Evolutionary conservation across 352 stramenopile species (phyloP), one percentile per base, ranked within the genome.

Genomic region (Pythium rhizo-oryzae): DNA sequence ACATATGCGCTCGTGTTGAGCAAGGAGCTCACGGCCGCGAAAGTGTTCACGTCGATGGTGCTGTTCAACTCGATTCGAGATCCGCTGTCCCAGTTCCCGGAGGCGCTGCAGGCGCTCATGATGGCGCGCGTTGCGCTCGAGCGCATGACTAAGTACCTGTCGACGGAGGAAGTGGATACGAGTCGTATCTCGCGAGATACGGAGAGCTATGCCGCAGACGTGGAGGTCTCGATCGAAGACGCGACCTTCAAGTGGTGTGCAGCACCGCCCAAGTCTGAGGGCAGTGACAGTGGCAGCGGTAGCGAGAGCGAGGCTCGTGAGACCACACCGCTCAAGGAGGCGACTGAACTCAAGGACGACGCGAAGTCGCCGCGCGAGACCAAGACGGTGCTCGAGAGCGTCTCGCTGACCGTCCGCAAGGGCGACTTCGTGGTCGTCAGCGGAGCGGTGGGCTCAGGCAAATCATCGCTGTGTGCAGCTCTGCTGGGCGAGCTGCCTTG

Each of bases 401-500:
- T 96, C 28, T 55, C 66, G 39, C 12, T 82, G 23, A 16, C 19
- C 0, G 61, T 87, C 13, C 70, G 72, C 9, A 49, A 61, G 23
- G 81, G 81, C 11, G 75, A 86, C 13, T 72, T 89, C 21, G 64
- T 83, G 11, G 78, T 87, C 13, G 46, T 89, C 16, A 69, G 84
- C 62, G 81, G 81, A 8, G 64, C 51, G 8, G 77, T 87, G 8
- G 81, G 81, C 15, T 63, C 63, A 8, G 81, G 81, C 46, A 89
- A 89, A 56, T 86, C 77, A 7, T 82, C 81, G 12, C 47, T 89
- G 12, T 80, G 70, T 30, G 65, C 72, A 4, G 71, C 74, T 13
- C 50, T 89, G 8, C 66, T 87, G 1, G 81, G 79, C 3, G 78
- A 99, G 63, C 97, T 98, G 80, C 79, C 91, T 43, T 75, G 74